Percentiles rank a stretch among this genome's conserved stretches.
Evolutionary conservation across 2,329 filamentous ascomycete genomes (phyloP).

Genomic region (Pezicula carpinea): DNA sequence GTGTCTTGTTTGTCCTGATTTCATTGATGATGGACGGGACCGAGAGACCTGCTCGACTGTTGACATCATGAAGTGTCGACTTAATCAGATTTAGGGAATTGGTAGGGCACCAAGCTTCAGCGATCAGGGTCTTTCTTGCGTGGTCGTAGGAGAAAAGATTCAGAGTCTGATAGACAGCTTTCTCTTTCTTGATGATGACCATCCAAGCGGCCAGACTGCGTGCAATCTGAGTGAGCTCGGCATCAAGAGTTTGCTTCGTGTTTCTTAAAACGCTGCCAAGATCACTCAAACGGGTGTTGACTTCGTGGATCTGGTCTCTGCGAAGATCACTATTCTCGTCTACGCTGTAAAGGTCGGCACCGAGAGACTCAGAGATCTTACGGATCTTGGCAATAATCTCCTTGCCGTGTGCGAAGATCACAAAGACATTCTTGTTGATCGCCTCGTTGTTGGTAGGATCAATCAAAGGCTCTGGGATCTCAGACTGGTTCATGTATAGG

Average conservation of each 20-base stretch:
- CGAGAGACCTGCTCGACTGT: constrained; percentile 90
- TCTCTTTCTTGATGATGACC: constrained; percentile 96
- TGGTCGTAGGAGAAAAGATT: constrained; percentile 97
- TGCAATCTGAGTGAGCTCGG: constrained; percentile 89
- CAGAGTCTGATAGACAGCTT: constrained; percentile 91
- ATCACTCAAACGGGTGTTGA: constrained; percentile 89
- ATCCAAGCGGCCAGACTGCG: constrained; percentile 94
- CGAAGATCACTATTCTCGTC: constrained; percentile 96
- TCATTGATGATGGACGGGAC: constrained; percentile 98
- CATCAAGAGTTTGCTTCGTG: constrained; percentile 90
- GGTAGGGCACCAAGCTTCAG: constrained; percentile 95
- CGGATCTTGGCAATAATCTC: constrained; percentile 98
- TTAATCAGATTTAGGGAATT: constrained; percentile 87
- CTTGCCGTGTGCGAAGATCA: constrained; percentile 98
- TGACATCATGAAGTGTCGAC: constrained; percentile 92
- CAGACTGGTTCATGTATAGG: constrained; percentile 99
- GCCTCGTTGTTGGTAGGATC: constrained; percentile 91
- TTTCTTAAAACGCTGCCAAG: constrained; percentile 89
- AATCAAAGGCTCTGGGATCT: constrained; percentile 89
- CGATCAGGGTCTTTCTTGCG: constrained; percentile 91
- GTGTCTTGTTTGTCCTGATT: constrained; percentile 94
- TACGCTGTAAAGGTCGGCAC: constrained; percentile 91
- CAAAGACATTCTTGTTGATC: constrained; percentile 95
- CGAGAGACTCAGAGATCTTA: constrained; percentile 97
- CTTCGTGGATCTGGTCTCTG: constrained; percentile 93